These are phyloP conservation scores for Hypoxylon trugodes DNA, from an alignment of 495 filamentous ascomycete species.

Conservation along the genomic window DNA sequence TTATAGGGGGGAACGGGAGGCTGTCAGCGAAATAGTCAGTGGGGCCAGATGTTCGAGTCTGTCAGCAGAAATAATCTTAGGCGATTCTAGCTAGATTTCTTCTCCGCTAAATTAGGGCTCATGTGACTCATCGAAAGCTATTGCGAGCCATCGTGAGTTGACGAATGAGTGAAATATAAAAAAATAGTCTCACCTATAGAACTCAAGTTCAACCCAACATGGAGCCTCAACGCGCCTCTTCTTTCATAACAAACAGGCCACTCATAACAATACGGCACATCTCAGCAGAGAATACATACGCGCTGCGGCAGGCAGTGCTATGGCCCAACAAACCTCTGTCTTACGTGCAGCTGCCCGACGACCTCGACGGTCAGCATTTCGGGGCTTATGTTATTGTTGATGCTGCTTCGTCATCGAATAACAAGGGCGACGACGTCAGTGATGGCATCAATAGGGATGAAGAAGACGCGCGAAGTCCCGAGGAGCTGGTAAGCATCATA, in stretches of 20 bases:
- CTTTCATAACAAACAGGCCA: slow-evolving; percentile 2
- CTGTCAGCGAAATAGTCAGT: slow-evolving; percentile 27
- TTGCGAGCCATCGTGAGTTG: no score
- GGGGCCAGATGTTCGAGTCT: slow-evolving; percentile 28
- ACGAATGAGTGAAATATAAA: slow-evolving; percentile 5
- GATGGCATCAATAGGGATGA: no score
- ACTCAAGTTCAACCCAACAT: slow-evolving; percentile 32
- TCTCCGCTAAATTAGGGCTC: slow-evolving; percentile 23
- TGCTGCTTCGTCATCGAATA: no score
- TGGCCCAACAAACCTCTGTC: slow-evolving; percentile 37
- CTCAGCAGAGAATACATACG: slow-evolving; percentile 28
- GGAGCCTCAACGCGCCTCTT: slow-evolving; percentile 23
- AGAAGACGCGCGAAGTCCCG: neutral
- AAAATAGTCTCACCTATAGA: slow-evolving; percentile 17
- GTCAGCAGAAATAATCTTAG: no score
- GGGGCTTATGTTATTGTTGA: slow-evolving; percentile 26
- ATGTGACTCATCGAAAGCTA: slow-evolving; percentile 19
- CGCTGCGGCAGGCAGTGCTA: slow-evolving; percentile 34
- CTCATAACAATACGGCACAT: slow-evolving; percentile 22
- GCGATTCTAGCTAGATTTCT: slow-evolving; percentile 17
- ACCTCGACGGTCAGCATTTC: slow-evolving; percentile 31
- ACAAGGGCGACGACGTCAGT: neutral
- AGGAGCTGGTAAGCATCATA: slow-evolving; percentile 28
- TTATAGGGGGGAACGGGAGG: neutral
- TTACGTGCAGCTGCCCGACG: slow-evolving; percentile 40